These are phyloP conservation scores for Cryptococcus neoformans DNA, from an alignment of 1,284 basidiomycete species.

Conservation along the genomic window DNA sequence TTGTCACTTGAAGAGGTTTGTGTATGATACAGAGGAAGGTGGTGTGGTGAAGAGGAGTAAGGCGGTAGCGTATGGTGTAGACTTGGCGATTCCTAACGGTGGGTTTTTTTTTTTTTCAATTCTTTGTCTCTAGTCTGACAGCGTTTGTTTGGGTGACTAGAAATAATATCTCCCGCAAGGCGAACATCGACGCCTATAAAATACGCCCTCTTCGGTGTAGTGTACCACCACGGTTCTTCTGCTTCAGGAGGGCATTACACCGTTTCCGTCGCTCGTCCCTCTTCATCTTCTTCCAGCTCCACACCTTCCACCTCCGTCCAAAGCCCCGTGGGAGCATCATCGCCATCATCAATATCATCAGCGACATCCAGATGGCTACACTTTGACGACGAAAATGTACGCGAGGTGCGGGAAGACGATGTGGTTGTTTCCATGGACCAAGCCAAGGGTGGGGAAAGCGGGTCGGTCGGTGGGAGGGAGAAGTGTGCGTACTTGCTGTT, in stretches of 20 bases:
- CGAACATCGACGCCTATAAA: conserved; percentile 55
- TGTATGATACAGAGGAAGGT: conserved; percentile 65
- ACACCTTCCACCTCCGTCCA: background rate
- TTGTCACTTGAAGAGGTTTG: conserved; percentile 89
- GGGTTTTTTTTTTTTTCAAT: conserved; percentile 24
- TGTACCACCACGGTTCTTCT: conserved; percentile 91
- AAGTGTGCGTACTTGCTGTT: conserved; percentile 80
- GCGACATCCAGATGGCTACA: conserved; percentile 70
- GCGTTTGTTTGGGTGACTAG: conserved; percentile 40
- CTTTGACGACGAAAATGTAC: conserved; percentile 89
- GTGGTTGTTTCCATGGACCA: conserved; percentile 61
- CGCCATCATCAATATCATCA: too few relatives aligned
- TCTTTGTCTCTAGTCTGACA: background rate
- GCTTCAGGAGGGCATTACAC: conserved; percentile 97
- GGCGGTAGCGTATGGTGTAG: conserved; percentile 71
- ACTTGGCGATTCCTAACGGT: conserved; percentile 72
- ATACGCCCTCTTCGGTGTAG: conserved; percentile 84
- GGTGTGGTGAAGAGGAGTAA: conserved; percentile 78
- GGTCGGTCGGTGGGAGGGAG: conserved; percentile 46
- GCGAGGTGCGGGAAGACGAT: conserved; percentile 64
- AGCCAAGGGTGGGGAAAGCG: conserved; percentile 57
- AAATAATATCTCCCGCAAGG: conserved; percentile 63
- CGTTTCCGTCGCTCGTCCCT: conserved; percentile 65
- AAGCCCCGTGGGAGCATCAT: background rate
- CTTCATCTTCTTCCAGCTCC: background rate